Evolutionary conservation across 2,329 filamentous ascomycete genomes (phyloP).

Genomic region (Didymella exigua): DNA sequence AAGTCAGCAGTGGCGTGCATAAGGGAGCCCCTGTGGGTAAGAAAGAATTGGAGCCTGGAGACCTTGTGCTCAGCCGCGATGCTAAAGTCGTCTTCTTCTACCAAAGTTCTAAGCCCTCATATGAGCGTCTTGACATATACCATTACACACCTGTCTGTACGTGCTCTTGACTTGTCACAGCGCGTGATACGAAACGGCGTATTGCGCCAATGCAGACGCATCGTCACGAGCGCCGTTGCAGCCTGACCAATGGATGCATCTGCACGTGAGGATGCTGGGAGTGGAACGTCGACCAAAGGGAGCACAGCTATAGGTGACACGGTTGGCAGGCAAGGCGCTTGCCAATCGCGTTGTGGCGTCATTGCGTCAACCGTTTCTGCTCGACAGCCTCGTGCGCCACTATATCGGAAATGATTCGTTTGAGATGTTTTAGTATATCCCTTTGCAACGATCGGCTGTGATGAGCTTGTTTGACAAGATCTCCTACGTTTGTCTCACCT

Average conservation of each 20-base stretch:
- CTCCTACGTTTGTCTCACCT: constrained; percentile 7
- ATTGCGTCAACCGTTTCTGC: constrained; percentile 13
- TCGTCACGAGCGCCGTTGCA: not conserved
- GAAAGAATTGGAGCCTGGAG: constrained; percentile 2
- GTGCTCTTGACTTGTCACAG: not conserved
- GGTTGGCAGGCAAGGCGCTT: not conserved
- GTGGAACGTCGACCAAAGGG: constrained; percentile 11
- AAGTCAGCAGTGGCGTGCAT: constrained; percentile 9
- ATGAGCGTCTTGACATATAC: not conserved
- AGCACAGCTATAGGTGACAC: constrained; percentile 10
- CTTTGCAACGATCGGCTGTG: not conserved
- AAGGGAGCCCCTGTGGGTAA: not conserved
- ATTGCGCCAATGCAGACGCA: not conserved
- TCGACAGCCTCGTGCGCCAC: constrained; percentile 15
- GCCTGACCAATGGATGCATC: not conserved
- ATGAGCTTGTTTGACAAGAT: constrained; percentile 7
- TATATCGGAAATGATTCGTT: constrained; percentile 16
- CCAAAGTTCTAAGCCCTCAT: not conserved
- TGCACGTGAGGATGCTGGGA: constrained; percentile 2
- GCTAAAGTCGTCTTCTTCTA: not conserved
- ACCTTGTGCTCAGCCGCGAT: constrained; percentile 9
- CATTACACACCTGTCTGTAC: not conserved
- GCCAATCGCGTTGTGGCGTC: constrained; percentile 19
- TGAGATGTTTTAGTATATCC: not conserved
- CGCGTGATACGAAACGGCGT: constrained; percentile 1